A percentile compares a stretch with the other conserved stretches of the same genome.
Conservation (phyloP, 441 rosid genomes). For the Erodium moschatum region DNA sequence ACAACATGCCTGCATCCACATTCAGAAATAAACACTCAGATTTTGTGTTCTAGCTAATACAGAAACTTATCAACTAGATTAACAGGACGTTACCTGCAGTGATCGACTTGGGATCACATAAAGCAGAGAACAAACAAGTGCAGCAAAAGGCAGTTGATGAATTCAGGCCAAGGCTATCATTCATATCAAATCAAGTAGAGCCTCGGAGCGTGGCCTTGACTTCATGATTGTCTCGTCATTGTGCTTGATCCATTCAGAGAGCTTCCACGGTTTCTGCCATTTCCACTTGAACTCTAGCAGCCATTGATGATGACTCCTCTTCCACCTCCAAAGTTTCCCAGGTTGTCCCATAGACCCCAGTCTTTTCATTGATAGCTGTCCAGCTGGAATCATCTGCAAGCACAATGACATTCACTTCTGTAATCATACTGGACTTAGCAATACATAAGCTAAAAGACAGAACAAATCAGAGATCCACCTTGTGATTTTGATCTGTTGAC, state of each 20-base stretch:
- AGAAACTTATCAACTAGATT: background rate
- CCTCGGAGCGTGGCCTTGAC: slow-evolving; percentile 37
- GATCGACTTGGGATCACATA: slow-evolving; percentile 10
- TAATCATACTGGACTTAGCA: slow-evolving; percentile 13
- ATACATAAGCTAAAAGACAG: slow-evolving; percentile 2
- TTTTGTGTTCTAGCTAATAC: background rate
- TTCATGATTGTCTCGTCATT: slow-evolving; percentile 55
- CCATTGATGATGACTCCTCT: slow-evolving; percentile 77
- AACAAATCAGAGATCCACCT: slow-evolving; percentile 25
- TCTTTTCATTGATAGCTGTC: slow-evolving; percentile 41
- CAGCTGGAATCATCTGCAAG: slow-evolving; percentile 43
- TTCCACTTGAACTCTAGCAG: slow-evolving; percentile 65
- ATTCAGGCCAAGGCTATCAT: slow-evolving; percentile 20
- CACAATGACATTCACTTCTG: slow-evolving; percentile 14
- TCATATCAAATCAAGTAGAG: slow-evolving; percentile 26
- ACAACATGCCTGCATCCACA: slow-evolving; percentile 21
- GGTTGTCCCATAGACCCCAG: slow-evolving; percentile 38
- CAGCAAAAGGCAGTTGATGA: slow-evolving; percentile 19
- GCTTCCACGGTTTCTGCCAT: slow-evolving; percentile 80
- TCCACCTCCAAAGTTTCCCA: slow-evolving; percentile 70
- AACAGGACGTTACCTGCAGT: slow-evolving; percentile 24
- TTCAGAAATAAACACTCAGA: background rate
- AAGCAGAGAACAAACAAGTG: slow-evolving; percentile 21
- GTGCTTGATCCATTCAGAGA: slow-evolving; percentile 67
- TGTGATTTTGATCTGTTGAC: slow-evolving; percentile 37